Evolutionary conservation across 306 rosid species (phyloP).

Genomic region (Cicer bijugum): DNA sequence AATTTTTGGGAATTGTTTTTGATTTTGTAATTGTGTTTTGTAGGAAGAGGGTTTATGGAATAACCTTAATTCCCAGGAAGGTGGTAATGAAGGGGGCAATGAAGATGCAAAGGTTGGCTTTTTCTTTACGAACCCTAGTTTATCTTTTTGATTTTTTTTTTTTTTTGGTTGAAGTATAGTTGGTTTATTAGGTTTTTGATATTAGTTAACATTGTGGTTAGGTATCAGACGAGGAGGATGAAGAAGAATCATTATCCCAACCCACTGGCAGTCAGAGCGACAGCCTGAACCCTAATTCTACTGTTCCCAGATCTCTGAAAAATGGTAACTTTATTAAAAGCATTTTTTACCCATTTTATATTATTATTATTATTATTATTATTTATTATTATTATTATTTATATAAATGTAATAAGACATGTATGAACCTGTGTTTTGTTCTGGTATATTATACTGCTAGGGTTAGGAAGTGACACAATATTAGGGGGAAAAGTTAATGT

Average conservation of each 20-base stretch:
- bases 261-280: conserved; percentile 77
- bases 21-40: conserved; percentile 10
- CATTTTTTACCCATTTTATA: background rate
- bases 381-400: too few relatives aligned
- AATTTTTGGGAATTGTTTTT: background rate
- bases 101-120: conserved; percentile 57
- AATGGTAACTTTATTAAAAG: conserved; percentile 49
- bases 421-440: too few relatives aligned
- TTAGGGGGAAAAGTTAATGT: too few relatives aligned
- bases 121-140: background rate
- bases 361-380: too few relatives aligned
- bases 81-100: conserved; percentile 50
- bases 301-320: conserved; percentile 44
- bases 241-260: conserved; percentile 55
- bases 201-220: conserved; percentile 17
- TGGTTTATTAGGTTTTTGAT: background rate
- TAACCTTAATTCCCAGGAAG: conserved; percentile 48
- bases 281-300: conserved; percentile 45
- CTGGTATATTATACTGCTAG: too few relatives aligned
- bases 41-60: conserved; percentile 75
- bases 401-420: too few relatives aligned
- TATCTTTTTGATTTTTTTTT: background rate
- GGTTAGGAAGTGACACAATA: too few relatives aligned
- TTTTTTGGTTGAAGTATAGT: background rate
- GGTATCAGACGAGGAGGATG: conserved; percentile 79